phyloP scores from a whole-genome alignment of 2,329 filamentous ascomycete species.

The Lecanicillium sp. region DNA sequence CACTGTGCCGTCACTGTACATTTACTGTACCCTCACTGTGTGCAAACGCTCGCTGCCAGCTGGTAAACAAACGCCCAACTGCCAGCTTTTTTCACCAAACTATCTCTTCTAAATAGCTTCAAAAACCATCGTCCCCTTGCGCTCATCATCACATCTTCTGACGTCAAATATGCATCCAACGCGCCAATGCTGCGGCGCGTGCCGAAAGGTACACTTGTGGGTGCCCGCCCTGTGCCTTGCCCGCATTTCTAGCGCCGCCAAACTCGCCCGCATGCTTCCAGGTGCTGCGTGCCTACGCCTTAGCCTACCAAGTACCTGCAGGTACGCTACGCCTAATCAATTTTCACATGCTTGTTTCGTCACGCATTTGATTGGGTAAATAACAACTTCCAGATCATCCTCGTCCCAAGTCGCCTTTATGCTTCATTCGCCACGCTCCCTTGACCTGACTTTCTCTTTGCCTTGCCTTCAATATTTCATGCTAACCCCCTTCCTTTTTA shows the following conservation, averaged over 20 bases:
- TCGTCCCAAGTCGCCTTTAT: neutral
- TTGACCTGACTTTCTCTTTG: neutral
- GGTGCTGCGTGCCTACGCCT: too few species aligned
- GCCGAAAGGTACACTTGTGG: neutral
- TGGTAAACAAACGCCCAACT: neutral
- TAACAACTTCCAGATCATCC: neutral
- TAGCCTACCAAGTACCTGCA: neutral
- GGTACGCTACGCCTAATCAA: neutral
- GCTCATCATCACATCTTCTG: neutral
- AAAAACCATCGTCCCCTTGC: neutral
- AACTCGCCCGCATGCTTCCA: neutral
- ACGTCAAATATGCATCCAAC: neutral
- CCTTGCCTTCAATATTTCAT: too few species aligned
- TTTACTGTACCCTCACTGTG: neutral
- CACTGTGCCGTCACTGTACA: neutral
- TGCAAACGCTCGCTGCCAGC: too few species aligned
- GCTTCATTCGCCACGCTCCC: conserved; percentile 11
- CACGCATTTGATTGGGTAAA: neutral
- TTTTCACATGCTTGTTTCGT: conserved; percentile 9
- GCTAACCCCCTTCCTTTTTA: too few species aligned
- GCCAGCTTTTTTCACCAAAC: neutral
- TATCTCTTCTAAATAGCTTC: neutral
- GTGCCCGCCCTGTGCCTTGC: neutral
- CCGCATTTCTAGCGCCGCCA: conserved; percentile 1
- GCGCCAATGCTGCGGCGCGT: conserved; percentile 1